Conservation (phyloP, 768 basidiomycete genomes). For the Kwoniella pini region DNA sequence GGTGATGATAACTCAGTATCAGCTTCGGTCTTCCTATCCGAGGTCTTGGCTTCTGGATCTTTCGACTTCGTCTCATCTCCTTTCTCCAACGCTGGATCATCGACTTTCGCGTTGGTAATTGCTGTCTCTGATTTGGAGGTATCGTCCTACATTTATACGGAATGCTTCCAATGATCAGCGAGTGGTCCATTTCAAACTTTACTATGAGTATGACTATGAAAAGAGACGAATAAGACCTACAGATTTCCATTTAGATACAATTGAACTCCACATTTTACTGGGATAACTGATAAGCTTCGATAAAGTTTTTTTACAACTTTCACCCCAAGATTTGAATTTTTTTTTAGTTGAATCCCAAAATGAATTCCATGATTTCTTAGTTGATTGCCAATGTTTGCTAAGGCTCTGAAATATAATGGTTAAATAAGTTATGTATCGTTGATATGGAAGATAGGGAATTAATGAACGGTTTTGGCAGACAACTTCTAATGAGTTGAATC, state of each 20-base stretch:
- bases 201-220: too few species aligned
- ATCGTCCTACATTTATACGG: too few species aligned
- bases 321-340: not conserved
- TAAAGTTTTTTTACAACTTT: not conserved
- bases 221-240: not conserved
- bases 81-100: not conserved
- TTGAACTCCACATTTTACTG: conserved; percentile 2
- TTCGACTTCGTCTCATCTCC: not conserved
- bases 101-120: not conserved
- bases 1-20: not conserved
- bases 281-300: conserved; percentile 1
- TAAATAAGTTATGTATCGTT: too few species aligned
- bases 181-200: too few species aligned
- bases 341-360: not conserved
- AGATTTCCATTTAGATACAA: not conserved
- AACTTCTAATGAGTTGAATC: too few species aligned
- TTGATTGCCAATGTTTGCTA: not conserved
- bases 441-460: too few species aligned
- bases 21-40: conserved; percentile 1
- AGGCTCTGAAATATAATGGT: not conserved
- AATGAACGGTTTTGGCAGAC: too few species aligned
- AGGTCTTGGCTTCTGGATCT: too few species aligned
- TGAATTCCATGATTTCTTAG: not conserved
- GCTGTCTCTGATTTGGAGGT: too few species aligned
- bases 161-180: too few species aligned